Evolutionary conservation across 2,329 filamentous ascomycete species (phyloP), one percentile per base, ranked within the genome.

Genomic region (Hymenoscyphus fraxineus): DNA sequence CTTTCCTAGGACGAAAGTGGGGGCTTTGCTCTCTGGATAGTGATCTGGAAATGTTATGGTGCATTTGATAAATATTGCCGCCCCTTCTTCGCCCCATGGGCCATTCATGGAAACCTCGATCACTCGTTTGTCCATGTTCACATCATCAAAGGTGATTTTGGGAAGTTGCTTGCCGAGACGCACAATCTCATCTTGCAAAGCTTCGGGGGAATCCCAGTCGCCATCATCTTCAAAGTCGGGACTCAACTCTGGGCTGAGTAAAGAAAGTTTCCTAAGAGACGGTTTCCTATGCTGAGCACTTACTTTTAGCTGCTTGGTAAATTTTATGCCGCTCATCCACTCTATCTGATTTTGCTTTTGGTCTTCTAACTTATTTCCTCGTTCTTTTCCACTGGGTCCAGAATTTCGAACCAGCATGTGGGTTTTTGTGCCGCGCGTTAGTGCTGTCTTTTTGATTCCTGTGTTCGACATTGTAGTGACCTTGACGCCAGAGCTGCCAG

Each of bases 321-420:
- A 86, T 39, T 83, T 87, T 65, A 89, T 86, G 5, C 87, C 86
- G 71, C 85, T 88, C 84, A 89, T 88, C 87, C 87, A 89, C 15
- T 84, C 85, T 62, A 89, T 86, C 67, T 88, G 86, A 27, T 70
- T 85, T 68, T 88, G 85, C 35, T 69, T 76, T 57, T 73, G 70
- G 15, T 77, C 76, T n/a, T 79, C 76, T 27, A 61, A 56, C 60
- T 72, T 72, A 0, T 60, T 55, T 15, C 55, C 32, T 55, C 70
- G 71, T 16, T 72, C 70, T 41, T 74, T 75, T n/a, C 67, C 67
- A 66, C 71, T 73, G 73, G 75, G 73, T n/a, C 69, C 68, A 41
- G 73, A 68, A 55, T 71, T 69, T 62, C 73, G 70, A 40, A 71
- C 60, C 60, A 67, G 66, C 63, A 69, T 68, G 15, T 70, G 64